Conservation (phyloP, 106 monocot genomes). For the Ottelia alismoides region DNA sequence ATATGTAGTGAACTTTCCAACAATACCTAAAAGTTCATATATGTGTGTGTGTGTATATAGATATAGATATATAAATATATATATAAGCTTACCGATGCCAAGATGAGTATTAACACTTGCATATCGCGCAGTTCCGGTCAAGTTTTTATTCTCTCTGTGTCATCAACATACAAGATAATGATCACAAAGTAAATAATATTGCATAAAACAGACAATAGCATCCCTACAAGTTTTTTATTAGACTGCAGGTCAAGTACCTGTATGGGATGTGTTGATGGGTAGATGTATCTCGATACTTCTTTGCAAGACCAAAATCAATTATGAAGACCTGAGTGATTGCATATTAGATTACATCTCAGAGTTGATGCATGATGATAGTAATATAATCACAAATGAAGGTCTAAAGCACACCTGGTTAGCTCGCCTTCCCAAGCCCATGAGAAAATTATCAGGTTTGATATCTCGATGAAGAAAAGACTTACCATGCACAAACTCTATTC, state of each 20-base stretch:
- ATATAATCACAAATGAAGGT: no score
- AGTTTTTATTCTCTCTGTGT: constrained; percentile 87
- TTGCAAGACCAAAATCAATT: constrained; percentile 86
- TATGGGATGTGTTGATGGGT: constrained; percentile 84
- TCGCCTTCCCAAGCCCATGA: constrained; percentile 89
- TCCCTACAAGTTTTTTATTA: neutral
- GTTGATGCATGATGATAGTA: no score
- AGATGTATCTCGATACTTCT: constrained; percentile 69
- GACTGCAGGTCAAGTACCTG: no score
- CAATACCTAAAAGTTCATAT: no score
- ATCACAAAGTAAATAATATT: neutral
- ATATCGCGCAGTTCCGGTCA: constrained; percentile 94
- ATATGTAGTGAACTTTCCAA: no score
- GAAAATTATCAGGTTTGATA: constrained; percentile 96
- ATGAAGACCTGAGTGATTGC: constrained; percentile 68
- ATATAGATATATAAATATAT: no score
- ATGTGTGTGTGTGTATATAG: no score
- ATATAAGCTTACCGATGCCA: constrained; percentile 69
- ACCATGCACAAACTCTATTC: constrained; percentile 75
- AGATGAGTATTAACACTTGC: constrained; percentile 93
- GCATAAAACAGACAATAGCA: neutral
- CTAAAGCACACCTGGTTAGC: constrained; percentile 93
- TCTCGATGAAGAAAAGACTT: constrained; percentile 94
- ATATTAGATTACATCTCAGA: no score
- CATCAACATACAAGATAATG: constrained; percentile 1